Conservation (phyloP, 768 basidiomycete species). For the Pleurotus tuber-regium region DNA sequence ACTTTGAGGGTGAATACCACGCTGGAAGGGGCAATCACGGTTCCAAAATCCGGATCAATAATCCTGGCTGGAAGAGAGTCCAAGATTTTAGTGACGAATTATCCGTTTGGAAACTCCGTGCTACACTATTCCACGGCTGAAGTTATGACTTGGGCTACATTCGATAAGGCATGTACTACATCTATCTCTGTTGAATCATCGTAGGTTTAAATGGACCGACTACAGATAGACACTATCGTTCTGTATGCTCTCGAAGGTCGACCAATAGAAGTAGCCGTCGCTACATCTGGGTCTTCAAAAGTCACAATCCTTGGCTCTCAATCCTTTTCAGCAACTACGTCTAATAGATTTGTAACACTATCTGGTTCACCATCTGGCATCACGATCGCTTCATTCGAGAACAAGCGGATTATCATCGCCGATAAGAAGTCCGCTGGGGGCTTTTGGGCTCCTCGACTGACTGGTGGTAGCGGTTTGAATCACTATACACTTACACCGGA, state of each 20-base stretch:
- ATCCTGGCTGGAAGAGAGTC: conserved; percentile 63
- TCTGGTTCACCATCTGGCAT: conserved; percentile 37
- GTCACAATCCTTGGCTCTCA: conserved; percentile 19
- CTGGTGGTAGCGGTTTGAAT: conserved; percentile 15
- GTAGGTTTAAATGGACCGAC: neutral
- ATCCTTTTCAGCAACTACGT: conserved; percentile 18
- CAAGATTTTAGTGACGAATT: conserved; percentile 62
- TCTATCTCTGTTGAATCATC: neutral
- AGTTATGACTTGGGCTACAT: conserved; percentile 44
- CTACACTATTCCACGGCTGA: conserved; percentile 64
- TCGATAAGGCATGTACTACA: conserved; percentile 23
- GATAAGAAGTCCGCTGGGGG: conserved; percentile 58
- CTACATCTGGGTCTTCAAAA: conserved; percentile 8
- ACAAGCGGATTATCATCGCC: conserved; percentile 49
- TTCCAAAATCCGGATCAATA: conserved; percentile 39
- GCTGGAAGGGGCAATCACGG: conserved; percentile 36
- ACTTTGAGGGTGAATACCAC: conserved; percentile 46
- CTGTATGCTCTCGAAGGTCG: conserved; percentile 37
- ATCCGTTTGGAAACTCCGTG: conserved; percentile 52
- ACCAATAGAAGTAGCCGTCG: conserved; percentile 28
- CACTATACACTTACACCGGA: conserved; percentile 28
- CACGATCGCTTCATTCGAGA: conserved; percentile 41
- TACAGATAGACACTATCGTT: conserved; percentile 30
- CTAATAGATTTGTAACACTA: conserved; percentile 34
- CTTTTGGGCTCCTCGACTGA: conserved; percentile 60